Conservation (phyloP, 1,284 basidiomycete genomes). For the Lentinus polychrous region DNA sequence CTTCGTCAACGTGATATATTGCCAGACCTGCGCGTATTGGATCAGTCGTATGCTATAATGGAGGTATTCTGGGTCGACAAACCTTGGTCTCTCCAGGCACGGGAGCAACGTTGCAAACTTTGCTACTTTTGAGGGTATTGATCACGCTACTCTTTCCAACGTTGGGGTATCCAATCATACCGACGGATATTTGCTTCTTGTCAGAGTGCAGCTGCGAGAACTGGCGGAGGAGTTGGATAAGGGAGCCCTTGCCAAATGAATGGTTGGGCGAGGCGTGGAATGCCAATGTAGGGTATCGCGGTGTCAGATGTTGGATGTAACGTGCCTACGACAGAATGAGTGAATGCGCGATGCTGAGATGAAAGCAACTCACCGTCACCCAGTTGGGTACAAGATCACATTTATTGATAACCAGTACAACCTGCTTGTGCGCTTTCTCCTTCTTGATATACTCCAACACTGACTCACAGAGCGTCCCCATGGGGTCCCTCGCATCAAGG, state of each 20-base stretch:
- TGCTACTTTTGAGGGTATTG: conserved; percentile 98
- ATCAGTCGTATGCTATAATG: neutral
- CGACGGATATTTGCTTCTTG: conserved; percentile 99
- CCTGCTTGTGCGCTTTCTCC: conserved; percentile 96
- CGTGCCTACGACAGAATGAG: conserved; percentile 59
- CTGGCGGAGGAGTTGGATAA: conserved; percentile 95
- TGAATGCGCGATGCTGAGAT: conserved; percentile 10
- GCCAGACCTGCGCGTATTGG: conserved; percentile 72
- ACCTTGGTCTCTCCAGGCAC: conserved; percentile 98
- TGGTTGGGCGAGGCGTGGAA: conserved; percentile 99
- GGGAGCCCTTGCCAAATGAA: conserved; percentile 96
- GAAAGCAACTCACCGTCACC: conserved; percentile 81
- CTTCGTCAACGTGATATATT: conserved; percentile 95
- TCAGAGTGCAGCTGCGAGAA: conserved; percentile 93
- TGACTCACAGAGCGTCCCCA: conserved; percentile 96
- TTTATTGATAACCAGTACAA: conserved; percentile 97
- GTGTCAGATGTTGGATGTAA: conserved; percentile 94
- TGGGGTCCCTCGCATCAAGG: conserved; percentile 91
- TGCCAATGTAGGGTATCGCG: conserved; percentile 91
- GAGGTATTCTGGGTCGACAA: conserved; percentile 12
- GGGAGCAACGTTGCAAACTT: conserved; percentile 96
- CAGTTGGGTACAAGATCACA: conserved; percentile 98
- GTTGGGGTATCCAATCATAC: conserved; percentile 97
- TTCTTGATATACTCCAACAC: conserved; percentile 92
- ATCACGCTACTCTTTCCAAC: conserved; percentile 97